A percentile compares a stretch with the other conserved stretches of the same genome.
Evolutionary conservation across 75 land plant genomes (phyloP).

Genomic region (Selaginella moellendorffii): DNA sequence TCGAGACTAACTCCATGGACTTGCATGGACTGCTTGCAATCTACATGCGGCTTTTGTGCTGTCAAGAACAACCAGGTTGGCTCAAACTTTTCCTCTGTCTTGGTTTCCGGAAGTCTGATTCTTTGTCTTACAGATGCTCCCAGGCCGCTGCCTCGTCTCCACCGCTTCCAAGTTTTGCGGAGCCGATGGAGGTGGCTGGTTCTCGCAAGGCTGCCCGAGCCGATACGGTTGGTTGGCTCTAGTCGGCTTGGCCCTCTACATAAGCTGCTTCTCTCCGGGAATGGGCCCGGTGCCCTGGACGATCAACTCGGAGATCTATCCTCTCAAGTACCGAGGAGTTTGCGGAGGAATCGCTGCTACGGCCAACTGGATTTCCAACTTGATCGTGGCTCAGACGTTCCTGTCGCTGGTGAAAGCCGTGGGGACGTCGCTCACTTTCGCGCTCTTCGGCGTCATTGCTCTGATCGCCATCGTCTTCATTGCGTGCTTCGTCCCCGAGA

Average conservation of each 20-base stretch:
- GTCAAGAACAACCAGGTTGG: constrained; percentile 22
- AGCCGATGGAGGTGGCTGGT: constrained; percentile 21
- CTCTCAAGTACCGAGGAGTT: constrained; percentile 59
- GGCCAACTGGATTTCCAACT: constrained; percentile 81
- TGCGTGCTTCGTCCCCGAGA: constrained; percentile 61
- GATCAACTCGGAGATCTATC: constrained; percentile 84
- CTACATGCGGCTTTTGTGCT: constrained; percentile 37
- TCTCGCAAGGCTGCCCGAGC: constrained; percentile 24
- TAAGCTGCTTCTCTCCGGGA: constrained; percentile 73
- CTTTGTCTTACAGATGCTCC: constrained; percentile 24
- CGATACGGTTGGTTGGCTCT: constrained; percentile 69
- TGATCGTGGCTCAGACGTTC: constrained; percentile 71
- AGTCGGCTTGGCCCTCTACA: constrained; percentile 60
- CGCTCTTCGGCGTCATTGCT: constrained; percentile 47
- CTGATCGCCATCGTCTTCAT: constrained; percentile 64
- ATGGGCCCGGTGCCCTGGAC: constrained; percentile 99
- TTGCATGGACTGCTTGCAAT: constrained; percentile 30
- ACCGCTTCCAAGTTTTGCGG: constrained; percentile 6
- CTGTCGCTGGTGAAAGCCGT: constrained; percentile 47
- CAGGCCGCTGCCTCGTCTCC: constrained; percentile 25
- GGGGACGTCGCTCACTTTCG: constrained; percentile 61
- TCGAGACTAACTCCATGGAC: constrained; percentile 13
- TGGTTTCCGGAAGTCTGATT: not conserved
- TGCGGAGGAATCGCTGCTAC: constrained; percentile 97
- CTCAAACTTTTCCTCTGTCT: not conserved